Base-by-base conservation (phyloP, 2,329 filamentous ascomycete genomes). In the Claviceps maximensis region DNA sequence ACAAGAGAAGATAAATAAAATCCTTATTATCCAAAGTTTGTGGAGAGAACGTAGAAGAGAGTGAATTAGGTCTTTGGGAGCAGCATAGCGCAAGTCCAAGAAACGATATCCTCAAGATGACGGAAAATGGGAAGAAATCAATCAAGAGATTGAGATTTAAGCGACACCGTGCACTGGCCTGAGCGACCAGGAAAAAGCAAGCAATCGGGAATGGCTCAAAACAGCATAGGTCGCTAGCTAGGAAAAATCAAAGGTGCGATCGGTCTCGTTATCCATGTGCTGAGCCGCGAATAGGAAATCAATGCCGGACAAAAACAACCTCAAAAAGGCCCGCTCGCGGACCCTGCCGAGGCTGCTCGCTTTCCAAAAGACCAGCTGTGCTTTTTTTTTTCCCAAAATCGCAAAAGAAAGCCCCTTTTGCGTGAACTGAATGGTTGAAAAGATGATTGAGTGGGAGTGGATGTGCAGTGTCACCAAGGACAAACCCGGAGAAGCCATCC, bases 121-220 rank as follows among this genome's bases (percentile, higher is more conserved):
- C 61, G 62, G 59, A 58, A 59, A 56, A 58, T 38, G 53, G 54
- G 63, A 61, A 63, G 67, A 62, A 61, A 62, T 53, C 47, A 53
- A 62, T 33, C 9, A 7, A 33, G 12, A 33, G 31, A 33, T 33
- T 10, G 31, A 33, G 9, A 10, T 10, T 10, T 10, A 57, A 61
- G 62, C 63, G 60, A 61, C 61, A 62, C 59, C 25, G 15, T 27
- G 2, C 19, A 31, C 17, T 61, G 33, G 45, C 36, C 50, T 23
- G 13, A 29, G 29, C 33, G n/a, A 60, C 41, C 58, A 59, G 60
- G 58, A 61, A 54, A 59, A 63, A 60, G 58, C 56, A 61, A 51
- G 51, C 54, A 53, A 57, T 50, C 54, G 52, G 44, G 21, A 36
- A 25, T 4, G 44, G 23, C 36, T 29, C 19, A 44, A 47, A 29